Base-by-base conservation (phyloP, 805 yeast genomes). In the Aciculoconidium aculeatum region DNA sequence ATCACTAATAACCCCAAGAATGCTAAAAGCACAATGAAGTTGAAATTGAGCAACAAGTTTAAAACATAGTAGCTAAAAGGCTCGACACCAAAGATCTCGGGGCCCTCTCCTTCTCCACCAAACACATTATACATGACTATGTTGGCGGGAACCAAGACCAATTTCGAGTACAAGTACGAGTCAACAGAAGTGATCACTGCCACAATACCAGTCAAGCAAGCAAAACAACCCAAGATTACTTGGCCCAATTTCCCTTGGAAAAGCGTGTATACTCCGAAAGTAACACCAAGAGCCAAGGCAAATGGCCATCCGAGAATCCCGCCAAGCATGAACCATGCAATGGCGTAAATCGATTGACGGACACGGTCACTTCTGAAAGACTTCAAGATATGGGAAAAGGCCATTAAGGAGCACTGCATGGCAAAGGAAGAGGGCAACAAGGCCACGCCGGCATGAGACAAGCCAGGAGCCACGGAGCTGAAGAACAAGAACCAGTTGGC, bases 251-350 rank as follows among this genome's bases (percentile, higher is more conserved):
- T 41, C 1, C n/a, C 21, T 6, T 28, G 17, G n/a, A 30, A n/a
- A 6, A 47, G 17, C 3, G 52, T 44, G 47, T 61, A 75, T 1
- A 59, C 27, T 11, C 72, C 66, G 32, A 77, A 65, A 1, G 95
- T 92, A 2, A 72, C 40, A 2, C 77, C 76, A 32, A 86, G 53
- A 0, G 70, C 76, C 33, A 84, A 53, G 0, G 80, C 72, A 53
- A 88, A 90, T 1, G 96, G 96, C 96, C 96, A 90, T 2, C 96
- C 96, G 17, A 82, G 39, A 2, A 88, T 46, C 0, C 90, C 90
- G 4, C 87, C 94, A n/a, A 81, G 39, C 12, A 71, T 53, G 20
- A 68, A 61, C 62, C 68, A 68, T 1, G 62, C 35, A 3, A 71
- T 49, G 3, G 66, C 56, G n/a, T 32, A 28, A 2, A 59, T 36